Base-by-base conservation (phyloP, 164 flowering plant species). In the Amborella trichopoda region DNA sequence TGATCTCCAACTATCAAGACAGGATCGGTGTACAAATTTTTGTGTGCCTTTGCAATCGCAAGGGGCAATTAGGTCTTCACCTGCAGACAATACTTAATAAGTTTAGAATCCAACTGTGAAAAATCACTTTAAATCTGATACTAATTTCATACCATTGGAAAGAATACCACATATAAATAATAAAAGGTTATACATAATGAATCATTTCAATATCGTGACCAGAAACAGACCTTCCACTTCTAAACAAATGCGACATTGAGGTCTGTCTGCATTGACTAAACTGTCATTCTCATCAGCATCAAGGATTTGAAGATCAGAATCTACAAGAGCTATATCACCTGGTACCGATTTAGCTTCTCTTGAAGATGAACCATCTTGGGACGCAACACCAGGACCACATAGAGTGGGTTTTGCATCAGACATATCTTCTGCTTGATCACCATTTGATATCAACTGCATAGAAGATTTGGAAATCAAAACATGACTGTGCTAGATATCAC, bases 1-100 rank as follows among this genome's bases (percentile, higher is more conserved):
- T 48, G 94, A 82, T 63, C 96, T 83, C 99, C 96, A 88, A 53
- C 83, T 68, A 67, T 93, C 99, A 58, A 93, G 95, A 65, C 99
- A 93, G 49, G 91, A 80, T 54, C 95, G 69, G 60, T 93, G 96
- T 28, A 93, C 96, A 68, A 73, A 85, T 64, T 93, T 88, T 54
- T 88, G 96, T 27, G 99, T 88, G 54, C 96, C 99, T 72, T 66
- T 79, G 69, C 99, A 88, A 60, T 82, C 64, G 68, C 99, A 93
- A 19, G 99, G 99, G 38, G 96, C 91, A 65, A 88, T 85, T 40
- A 93, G 67, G 59, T 83, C 95, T 55, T 83, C 91, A 9, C 86
- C 96, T 93, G 68, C 27, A 56, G 56, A 59, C 44, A 28, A 23
- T 47, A 55, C 5, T 28, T 26, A 26, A 28, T 0, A 36, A 4